Conservation (phyloP, 179 eudicot genomes). For the Pouteria campechiana region DNA sequence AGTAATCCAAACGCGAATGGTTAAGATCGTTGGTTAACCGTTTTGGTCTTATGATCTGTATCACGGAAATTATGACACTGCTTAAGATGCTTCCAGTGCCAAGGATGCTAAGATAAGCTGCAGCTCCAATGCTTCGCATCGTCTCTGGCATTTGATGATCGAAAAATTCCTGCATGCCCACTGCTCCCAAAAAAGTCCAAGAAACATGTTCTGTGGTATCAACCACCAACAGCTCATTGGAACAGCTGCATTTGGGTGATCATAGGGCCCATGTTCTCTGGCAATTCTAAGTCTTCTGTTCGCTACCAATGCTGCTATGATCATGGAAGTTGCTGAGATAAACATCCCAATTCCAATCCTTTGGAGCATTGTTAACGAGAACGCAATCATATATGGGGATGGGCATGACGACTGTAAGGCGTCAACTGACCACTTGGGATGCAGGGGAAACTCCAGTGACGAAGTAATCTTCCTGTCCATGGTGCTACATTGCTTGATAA, state of each 20-base stretch:
- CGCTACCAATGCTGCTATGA: constrained; percentile 39
- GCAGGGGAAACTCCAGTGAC: constrained; percentile 38
- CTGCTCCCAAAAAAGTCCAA: constrained; percentile 42
- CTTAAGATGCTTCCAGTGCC: constrained; percentile 54
- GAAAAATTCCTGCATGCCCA: constrained; percentile 64
- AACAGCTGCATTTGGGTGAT: constrained; percentile 23
- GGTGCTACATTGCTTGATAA: constrained; percentile 65
- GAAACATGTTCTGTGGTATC: constrained; percentile 37
- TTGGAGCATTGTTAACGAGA: constrained; percentile 42
- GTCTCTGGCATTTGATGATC: constrained; percentile 61
- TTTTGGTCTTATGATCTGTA: constrained; percentile 27
- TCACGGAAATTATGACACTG: constrained; percentile 27
- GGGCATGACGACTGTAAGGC: constrained; percentile 28
- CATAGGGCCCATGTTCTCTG: constrained; percentile 13
- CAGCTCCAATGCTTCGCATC: constrained; percentile 67
- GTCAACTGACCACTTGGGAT: constrained; percentile 37
- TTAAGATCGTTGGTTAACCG: constrained; percentile 50
- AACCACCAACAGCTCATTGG: constrained; percentile 55
- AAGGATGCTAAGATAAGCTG: constrained; percentile 31
- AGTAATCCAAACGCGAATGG: constrained; percentile 35
- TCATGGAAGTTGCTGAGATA: constrained; percentile 31
- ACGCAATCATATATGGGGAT: constrained; percentile 39
- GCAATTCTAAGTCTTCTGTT: constrained; percentile 28
- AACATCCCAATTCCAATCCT: constrained; percentile 48
- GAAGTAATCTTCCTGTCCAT: constrained; percentile 22